A percentile compares a stretch with the other conserved stretches of the same genome.
Conservation (phyloP, 331 rosid species). For the Ulmus americana region DNA sequence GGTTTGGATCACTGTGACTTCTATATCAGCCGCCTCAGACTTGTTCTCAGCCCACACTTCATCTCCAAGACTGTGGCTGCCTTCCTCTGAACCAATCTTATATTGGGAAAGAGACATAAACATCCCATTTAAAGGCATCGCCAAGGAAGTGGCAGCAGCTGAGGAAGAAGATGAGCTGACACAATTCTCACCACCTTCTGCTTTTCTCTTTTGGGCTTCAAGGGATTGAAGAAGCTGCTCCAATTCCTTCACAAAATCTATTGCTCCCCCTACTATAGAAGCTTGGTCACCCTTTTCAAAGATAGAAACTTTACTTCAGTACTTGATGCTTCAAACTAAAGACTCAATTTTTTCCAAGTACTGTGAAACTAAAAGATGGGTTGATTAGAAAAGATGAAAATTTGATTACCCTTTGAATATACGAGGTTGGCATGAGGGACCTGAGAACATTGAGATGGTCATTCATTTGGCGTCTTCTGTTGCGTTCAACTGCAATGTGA, state of each 20-base stretch:
- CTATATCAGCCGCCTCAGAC: constrained; percentile 61
- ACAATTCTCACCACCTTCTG: constrained; percentile 25
- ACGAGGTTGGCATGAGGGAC: constrained; percentile 79
- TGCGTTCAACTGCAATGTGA: constrained; percentile 90
- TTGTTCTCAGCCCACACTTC: constrained; percentile 58
- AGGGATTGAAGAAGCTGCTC: constrained; percentile 77
- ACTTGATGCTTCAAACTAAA: background rate
- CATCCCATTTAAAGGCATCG: constrained; percentile 30
- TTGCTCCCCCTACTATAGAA: constrained; percentile 90
- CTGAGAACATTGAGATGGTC: constrained; percentile 84
- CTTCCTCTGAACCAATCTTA: constrained; percentile 43
- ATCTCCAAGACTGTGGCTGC: constrained; percentile 25
- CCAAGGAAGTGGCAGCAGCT: constrained; percentile 15
- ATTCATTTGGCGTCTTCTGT: constrained; percentile 90
- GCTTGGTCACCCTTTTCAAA: constrained; percentile 88
- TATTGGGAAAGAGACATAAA: constrained; percentile 28
- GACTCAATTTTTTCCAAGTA: no score
- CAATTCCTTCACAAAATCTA: constrained; percentile 87
- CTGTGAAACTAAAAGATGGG: background rate
- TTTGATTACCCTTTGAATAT: constrained; percentile 63
- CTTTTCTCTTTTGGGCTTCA: constrained; percentile 59
- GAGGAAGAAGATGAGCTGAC: constrained; percentile 26
- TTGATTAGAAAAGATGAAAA: background rate
- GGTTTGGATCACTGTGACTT: constrained; percentile 71
- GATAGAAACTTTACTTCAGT: constrained; percentile 1